These are phyloP conservation scores for Lachnellula arida DNA, from an alignment of 2,329 filamentous ascomycete genomes.

Conservation along the genomic window DNA sequence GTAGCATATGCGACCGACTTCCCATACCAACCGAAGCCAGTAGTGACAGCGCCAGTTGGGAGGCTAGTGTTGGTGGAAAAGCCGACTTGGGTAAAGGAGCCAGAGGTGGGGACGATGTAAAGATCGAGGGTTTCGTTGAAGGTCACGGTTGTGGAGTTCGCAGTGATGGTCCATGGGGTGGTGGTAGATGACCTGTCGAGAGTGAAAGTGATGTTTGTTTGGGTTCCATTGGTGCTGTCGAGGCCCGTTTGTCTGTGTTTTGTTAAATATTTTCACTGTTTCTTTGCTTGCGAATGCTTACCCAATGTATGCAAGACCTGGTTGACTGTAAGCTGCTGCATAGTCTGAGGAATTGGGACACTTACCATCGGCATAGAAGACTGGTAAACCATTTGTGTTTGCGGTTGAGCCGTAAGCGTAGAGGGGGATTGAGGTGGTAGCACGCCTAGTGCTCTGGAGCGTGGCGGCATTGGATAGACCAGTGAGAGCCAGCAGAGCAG, in stretches of 20 bases:
- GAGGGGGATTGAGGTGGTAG: conserved; percentile 14
- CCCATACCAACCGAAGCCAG: conserved; percentile 32
- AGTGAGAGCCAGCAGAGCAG: conserved; percentile 7
- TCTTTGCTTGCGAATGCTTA: neutral
- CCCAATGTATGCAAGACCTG: conserved; percentile 34
- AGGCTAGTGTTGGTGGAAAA: conserved; percentile 24
- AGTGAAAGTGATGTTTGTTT: conserved; percentile 30
- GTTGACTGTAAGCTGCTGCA: neutral
- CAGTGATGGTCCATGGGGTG: conserved; percentile 20
- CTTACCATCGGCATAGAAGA: conserved; percentile 35
- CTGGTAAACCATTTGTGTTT: conserved; percentile 25
- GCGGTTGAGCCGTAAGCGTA: conserved; percentile 29
- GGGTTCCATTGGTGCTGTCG: conserved; percentile 15
- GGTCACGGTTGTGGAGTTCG: conserved; percentile 20
- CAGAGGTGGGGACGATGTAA: conserved; percentile 26
- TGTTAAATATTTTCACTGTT: neutral
- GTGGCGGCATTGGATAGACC: conserved; percentile 5
- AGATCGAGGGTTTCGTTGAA: conserved; percentile 19
- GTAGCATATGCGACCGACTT: conserved; percentile 30
- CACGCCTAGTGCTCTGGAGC: conserved; percentile 3
- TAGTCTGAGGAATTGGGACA: neutral
- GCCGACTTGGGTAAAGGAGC: conserved; percentile 24
- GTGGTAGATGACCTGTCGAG: conserved; percentile 22
- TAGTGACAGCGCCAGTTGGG: conserved; percentile 19
- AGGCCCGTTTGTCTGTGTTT: neutral